Conservation (phyloP, 139 green algal species). For the Chlorella sp. region DNA sequence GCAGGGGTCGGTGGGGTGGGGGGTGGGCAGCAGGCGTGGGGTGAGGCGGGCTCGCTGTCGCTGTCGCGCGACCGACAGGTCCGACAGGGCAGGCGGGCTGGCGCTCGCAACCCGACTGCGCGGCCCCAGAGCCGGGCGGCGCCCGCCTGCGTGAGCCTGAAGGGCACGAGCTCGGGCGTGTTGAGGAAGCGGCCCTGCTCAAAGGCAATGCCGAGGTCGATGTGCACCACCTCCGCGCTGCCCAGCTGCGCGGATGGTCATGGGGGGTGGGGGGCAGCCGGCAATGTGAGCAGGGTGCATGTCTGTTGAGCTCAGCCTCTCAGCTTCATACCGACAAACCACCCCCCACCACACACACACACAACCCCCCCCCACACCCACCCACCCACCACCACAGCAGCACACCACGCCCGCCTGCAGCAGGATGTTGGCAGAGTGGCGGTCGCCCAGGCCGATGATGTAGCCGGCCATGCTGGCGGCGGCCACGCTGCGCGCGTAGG, state of each 20-base stretch:
- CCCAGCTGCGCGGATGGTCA: too few relatives aligned
- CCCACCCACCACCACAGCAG: background rate
- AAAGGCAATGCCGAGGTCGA: constrained; percentile 98
- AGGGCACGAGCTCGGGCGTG: constrained; percentile 94
- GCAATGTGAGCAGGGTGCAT: too few relatives aligned
- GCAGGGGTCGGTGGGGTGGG: too few relatives aligned
- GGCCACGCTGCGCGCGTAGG: constrained; percentile 84
- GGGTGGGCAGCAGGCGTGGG: background rate
- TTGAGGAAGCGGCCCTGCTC: constrained; percentile 90
- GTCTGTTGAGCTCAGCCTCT: too few relatives aligned
- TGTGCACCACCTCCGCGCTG: constrained; percentile 94
- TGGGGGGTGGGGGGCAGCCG: too few relatives aligned
- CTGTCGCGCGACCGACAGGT: too few relatives aligned
- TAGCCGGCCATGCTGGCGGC: constrained; percentile 85
- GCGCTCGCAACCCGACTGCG: too few relatives aligned
- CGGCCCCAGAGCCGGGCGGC: background rate
- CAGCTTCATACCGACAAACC: too few relatives aligned
- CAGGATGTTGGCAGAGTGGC: too few relatives aligned
- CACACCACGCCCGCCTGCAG: background rate
- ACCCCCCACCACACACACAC: too few relatives aligned
- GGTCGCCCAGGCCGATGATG: constrained; percentile 92
- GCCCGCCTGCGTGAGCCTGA: constrained; percentile 80
- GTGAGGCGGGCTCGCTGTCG: background rate
- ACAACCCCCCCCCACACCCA: too few relatives aligned
- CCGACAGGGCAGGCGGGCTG: too few relatives aligned